Evolutionary conservation across 441 rosid species (phyloP), one percentile per base, ranked within the genome.

Genomic region (Iberis amara): DNA sequence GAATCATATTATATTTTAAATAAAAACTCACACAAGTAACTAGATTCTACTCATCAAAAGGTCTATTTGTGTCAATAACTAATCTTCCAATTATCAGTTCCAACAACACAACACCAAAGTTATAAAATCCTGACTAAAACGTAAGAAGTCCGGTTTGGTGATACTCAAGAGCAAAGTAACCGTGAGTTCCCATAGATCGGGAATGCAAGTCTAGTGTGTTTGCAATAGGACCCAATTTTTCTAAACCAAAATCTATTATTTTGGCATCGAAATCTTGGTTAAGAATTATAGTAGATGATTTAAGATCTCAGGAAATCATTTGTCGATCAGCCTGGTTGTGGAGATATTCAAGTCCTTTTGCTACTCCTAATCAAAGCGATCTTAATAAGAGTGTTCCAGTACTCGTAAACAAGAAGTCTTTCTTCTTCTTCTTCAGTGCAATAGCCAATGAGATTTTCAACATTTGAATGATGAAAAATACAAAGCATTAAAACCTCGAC

Each of bases 401-500:
- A 90, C 66, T 90, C 98, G 57, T 87, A 90, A 45, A 90, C 96
- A 64, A 90, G 98, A 66, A 87, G 92, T 61, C 98, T 77, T 62
- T 90, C 95, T 51, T 90, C 98, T 51, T 90, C 98, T 64, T 83
- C 92, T 1, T 18, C 21, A 44, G 95, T 86, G 69, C 98, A 90
- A 73, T 90, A 87, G 49, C 98, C 98, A 30, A 90, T 85, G 52
- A 90, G 78, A 60, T 64, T 90, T 71, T 87, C 96, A 5, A 90
- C 85, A 73, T 87, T 90, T 4, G 82, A 68, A 55, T 90, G 96
- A 73, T 90, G 89, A 42, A 90, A 79, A 69, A 85, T 90, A 74
- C 98, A 87, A 52, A 87, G 89, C 96, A 91, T 87, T 62, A 91
- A 90, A 60, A 87, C 98, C 78, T 91, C 98, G 46, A 87, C 95